Evolutionary conservation across 2,329 filamentous ascomycete species (phyloP).

Genomic region (Cercospora nicotianae): DNA sequence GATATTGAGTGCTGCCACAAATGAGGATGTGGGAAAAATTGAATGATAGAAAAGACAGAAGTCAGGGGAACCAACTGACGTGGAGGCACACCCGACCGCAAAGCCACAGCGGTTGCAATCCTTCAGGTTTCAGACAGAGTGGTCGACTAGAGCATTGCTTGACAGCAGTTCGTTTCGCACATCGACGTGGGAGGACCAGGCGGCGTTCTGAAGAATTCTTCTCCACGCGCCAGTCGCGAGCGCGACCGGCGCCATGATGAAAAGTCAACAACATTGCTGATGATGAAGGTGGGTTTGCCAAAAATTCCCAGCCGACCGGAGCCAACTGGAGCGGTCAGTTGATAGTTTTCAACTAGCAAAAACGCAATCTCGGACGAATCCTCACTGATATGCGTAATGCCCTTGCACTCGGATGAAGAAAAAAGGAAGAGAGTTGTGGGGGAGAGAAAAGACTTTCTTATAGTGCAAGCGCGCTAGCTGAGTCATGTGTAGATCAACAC

Average conservation of each 20-base stretch:
- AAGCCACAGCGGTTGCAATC: too few relatives aligned
- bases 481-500: not conserved
- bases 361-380: constrained; percentile 83
- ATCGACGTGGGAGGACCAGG: too few relatives aligned
- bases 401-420: constrained; percentile 59
- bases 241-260: not conserved
- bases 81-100: too few relatives aligned
- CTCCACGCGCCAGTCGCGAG: not conserved
- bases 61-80: too few relatives aligned
- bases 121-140: too few relatives aligned
- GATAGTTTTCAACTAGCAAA: constrained; percentile 91
- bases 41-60: too few relatives aligned
- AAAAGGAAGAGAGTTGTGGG: not conserved
- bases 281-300: constrained; percentile 45
- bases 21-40: too few relatives aligned
- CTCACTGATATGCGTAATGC: constrained; percentile 83
- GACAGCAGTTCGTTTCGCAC: too few relatives aligned
- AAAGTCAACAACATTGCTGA: not conserved
- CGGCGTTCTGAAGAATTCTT: too few relatives aligned
- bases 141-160: too few relatives aligned
- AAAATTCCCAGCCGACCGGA: constrained; percentile 76
- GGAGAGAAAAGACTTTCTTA: not conserved
- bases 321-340: constrained; percentile 72
- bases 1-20: too few relatives aligned
- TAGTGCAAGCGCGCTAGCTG: not conserved